Percentiles rank a stretch among this genome's conserved stretches.
Conservation (phyloP, 768 basidiomycete genomes). For the Amanita pallidorosea region DNA sequence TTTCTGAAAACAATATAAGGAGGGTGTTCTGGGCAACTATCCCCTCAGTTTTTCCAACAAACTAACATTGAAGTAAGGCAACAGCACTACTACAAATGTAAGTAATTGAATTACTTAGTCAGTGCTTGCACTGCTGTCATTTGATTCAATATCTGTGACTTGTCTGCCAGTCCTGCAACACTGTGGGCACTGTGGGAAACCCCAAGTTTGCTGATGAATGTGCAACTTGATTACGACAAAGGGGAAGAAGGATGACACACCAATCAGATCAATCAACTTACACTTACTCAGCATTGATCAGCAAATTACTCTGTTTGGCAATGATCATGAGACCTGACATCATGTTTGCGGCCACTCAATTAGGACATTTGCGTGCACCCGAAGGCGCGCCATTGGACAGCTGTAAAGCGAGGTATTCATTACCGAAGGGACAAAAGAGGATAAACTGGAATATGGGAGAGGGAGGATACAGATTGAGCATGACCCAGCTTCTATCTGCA, state of each 20-base stretch:
- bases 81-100: too few species aligned
- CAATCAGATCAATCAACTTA: slow-evolving; percentile 4
- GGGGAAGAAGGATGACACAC: neutral
- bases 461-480: slow-evolving; percentile 2
- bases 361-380: slow-evolving; percentile 24
- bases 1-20: too few species aligned
- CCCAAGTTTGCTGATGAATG: too few species aligned
- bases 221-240: too few species aligned
- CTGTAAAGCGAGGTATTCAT: slow-evolving; percentile 23
- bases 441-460: slow-evolving; percentile 10
- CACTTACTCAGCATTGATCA: slow-evolving; percentile 17
- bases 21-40: too few species aligned
- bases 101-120: too few species aligned
- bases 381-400: slow-evolving; percentile 21
- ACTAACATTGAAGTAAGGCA: too few species aligned
- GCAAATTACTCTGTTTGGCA: slow-evolving; percentile 22
- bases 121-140: too few species aligned
- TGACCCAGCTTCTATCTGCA: slow-evolving; percentile 1
- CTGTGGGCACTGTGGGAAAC: too few species aligned
- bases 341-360: slow-evolving; percentile 19
- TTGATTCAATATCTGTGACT: too few species aligned
- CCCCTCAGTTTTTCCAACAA: too few species aligned
- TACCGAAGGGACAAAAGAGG: slow-evolving; percentile 20
- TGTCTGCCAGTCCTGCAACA: too few species aligned
- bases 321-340: slow-evolving; percentile 28